Percentiles rank a stretch among this genome's conserved stretches.
Evolutionary conservation across 2,329 filamentous ascomycete species (phyloP).

Genomic region (Pseudopyricularia javanii): DNA sequence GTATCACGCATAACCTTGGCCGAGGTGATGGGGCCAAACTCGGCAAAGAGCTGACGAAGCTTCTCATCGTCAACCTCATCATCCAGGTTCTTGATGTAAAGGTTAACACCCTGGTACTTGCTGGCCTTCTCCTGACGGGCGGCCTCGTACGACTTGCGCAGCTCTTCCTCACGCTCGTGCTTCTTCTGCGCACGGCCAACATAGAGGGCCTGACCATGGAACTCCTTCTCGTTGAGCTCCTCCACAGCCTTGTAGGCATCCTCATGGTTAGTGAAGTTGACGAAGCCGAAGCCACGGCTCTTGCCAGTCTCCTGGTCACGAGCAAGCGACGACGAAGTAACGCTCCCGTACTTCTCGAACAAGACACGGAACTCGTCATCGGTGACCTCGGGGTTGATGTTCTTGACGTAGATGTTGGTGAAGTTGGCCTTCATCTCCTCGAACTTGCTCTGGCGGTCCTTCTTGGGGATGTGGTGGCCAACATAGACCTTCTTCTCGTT

Average conservation of each 20-base stretch:
- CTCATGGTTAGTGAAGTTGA: slow-evolving; percentile 91
- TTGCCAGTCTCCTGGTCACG: slow-evolving; percentile 75
- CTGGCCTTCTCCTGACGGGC: slow-evolving; percentile 95
- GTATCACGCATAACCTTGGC: slow-evolving; percentile 98
- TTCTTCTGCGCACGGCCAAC: slow-evolving; percentile 99
- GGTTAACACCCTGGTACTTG: slow-evolving; percentile 98
- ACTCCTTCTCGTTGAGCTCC: slow-evolving; percentile 80
- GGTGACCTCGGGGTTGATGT: slow-evolving; percentile 70
- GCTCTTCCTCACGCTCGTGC: slow-evolving; percentile 98
- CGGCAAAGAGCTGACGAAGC: slow-evolving; percentile 82
- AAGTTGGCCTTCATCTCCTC: slow-evolving; percentile 99
- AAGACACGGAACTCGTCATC: slow-evolving; percentile 92
- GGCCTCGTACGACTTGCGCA: slow-evolving; percentile 97
- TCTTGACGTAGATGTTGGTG: slow-evolving; percentile 99
- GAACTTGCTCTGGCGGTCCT: slow-evolving; percentile 99
- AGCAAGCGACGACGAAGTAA: slow-evolving; percentile 90
- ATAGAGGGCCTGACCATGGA: slow-evolving; percentile 91
- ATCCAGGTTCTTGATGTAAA: slow-evolving; percentile 98
- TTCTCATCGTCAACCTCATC: slow-evolving; percentile 98
- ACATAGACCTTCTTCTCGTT: slow-evolving; percentile 99
- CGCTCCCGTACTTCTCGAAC: slow-evolving; percentile 85
- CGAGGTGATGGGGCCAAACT: slow-evolving; percentile 91
- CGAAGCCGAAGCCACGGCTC: slow-evolving; percentile 90
- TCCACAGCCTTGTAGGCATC: slow-evolving; percentile 77
- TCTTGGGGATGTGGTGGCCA: slow-evolving; percentile 98